Evolutionary conservation across 257 asterid species (phyloP).

Genomic region (Eustoma russellianum): DNA sequence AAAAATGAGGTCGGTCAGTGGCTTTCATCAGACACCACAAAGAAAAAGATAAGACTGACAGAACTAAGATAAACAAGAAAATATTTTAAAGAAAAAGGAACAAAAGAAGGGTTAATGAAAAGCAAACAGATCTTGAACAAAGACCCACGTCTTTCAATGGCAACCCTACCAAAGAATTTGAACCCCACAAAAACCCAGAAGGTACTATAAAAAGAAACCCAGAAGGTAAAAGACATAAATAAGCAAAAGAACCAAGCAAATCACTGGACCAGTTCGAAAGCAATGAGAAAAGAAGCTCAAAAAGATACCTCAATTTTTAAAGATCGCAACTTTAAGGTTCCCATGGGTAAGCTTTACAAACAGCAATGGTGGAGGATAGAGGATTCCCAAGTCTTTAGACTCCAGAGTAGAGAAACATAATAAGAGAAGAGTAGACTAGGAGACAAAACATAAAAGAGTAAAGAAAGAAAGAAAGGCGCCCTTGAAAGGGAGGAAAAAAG

Average conservation of each 20-base stretch:
- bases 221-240: constrained; percentile 28
- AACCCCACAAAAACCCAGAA: constrained; percentile 66
- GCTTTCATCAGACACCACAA: constrained; percentile 33
- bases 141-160: constrained; percentile 46
- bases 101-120: constrained; percentile 39
- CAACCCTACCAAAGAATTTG: constrained; percentile 55
- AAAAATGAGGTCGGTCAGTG: constrained; percentile 43
- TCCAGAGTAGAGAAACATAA: background rate
- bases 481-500: constrained; percentile 23
- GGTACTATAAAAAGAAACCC: too few relatives aligned
- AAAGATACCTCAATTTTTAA: constrained; percentile 43
- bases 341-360: constrained; percentile 16
- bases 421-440: constrained; percentile 1
- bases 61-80: constrained; percentile 24
- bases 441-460: constrained; percentile 1
- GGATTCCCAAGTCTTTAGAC: background rate
- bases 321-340: constrained; percentile 53
- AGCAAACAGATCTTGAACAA: constrained; percentile 67
- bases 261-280: constrained; percentile 47
- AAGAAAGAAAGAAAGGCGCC: constrained; percentile 19
- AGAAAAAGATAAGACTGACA: constrained; percentile 38
- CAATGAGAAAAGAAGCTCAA: constrained; percentile 31
- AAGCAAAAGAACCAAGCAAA: constrained; percentile 43
- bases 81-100: constrained; percentile 12
- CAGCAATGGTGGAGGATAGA: constrained; percentile 19